Conservation (phyloP, 2,329 filamentous ascomycete species). For the Paracamarosporium sp. region DNA sequence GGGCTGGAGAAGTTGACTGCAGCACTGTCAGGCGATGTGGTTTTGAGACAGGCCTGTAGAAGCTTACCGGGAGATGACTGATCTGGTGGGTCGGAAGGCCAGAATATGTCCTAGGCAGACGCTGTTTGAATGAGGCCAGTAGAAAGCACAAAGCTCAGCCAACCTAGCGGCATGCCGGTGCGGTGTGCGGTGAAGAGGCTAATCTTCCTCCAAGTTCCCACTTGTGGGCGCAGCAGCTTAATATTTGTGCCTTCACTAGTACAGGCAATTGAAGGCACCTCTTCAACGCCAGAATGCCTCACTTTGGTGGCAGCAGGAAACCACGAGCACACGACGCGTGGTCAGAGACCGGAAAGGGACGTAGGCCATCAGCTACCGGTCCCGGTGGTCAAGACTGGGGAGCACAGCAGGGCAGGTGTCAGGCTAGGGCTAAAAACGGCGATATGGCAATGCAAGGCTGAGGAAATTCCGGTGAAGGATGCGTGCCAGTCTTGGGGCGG, state of each 20-base stretch:
- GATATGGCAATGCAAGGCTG: constrained; percentile 12
- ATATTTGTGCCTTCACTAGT: constrained; percentile 8
- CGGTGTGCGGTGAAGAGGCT: constrained; percentile 8
- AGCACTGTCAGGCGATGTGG: constrained; percentile 2
- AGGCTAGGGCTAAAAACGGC: constrained; percentile 7
- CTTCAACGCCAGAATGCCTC: neutral
- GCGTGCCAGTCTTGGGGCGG: constrained; percentile 13
- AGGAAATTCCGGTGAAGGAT: constrained; percentile 10
- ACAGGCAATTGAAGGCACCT: neutral
- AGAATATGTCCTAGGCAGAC: constrained; percentile 5
- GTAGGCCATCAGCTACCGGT: neutral
- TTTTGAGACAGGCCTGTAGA: constrained; percentile 1
- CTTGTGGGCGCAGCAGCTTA: constrained; percentile 17
- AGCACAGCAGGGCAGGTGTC: neutral
- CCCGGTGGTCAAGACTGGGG: neutral
- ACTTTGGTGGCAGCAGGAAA: neutral
- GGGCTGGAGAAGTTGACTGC: neutral
- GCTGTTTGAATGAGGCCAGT: neutral
- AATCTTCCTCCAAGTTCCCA: neutral
- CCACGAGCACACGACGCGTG: constrained; percentile 1
- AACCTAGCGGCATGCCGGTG: constrained; percentile 11
- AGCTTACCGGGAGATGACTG: constrained; percentile 11
- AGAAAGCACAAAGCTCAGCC: neutral
- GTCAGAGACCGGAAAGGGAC: neutral
- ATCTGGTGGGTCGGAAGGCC: neutral